Percentiles rank a stretch among this genome's conserved stretches.
phyloP scores from a whole-genome alignment of 2,329 filamentous ascomycete genomes.

The Immersiporthe knoxdaviesiana region DNA sequence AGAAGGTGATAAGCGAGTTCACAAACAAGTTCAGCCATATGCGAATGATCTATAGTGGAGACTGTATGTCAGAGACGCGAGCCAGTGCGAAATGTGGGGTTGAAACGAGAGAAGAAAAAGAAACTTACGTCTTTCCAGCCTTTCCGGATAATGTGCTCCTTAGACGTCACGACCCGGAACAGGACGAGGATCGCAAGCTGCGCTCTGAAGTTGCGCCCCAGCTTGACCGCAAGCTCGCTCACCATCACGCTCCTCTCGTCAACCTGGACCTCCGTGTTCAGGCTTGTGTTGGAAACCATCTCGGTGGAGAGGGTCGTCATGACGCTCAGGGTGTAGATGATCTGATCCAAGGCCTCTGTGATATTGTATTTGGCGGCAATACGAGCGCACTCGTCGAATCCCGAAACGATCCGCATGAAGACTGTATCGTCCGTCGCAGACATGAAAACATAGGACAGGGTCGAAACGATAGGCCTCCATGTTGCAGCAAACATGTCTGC shows the following conservation, averaged over 20 bases:
- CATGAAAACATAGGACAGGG: constrained; percentile 97
- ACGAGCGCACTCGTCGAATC: constrained; percentile 93
- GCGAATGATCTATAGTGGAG: constrained; percentile 67
- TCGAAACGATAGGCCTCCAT: constrained; percentile 93
- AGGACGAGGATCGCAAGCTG: constrained; percentile 94
- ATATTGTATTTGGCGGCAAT: constrained; percentile 86
- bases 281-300: constrained; percentile 74
- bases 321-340: constrained; percentile 84
- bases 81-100: not conserved
- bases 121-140: constrained; percentile 79
- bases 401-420: constrained; percentile 88
- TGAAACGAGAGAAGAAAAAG: no score
- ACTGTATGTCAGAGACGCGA: constrained; percentile 42
- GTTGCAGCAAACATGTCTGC: constrained; percentile 97
- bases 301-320: constrained; percentile 87
- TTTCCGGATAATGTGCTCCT: constrained; percentile 73
- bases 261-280: constrained; percentile 95
- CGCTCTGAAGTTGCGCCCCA: constrained; percentile 90
- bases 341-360: constrained; percentile 87
- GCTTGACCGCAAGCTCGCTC: constrained; percentile 93
- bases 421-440: constrained; percentile 96
- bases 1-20: constrained; percentile 86
- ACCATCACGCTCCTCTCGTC: constrained; percentile 96
- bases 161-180: constrained; percentile 87
- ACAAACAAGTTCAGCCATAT: constrained; percentile 96